Conservation (phyloP, 768 basidiomycete genomes). For the Naganishia kalamii region DNA sequence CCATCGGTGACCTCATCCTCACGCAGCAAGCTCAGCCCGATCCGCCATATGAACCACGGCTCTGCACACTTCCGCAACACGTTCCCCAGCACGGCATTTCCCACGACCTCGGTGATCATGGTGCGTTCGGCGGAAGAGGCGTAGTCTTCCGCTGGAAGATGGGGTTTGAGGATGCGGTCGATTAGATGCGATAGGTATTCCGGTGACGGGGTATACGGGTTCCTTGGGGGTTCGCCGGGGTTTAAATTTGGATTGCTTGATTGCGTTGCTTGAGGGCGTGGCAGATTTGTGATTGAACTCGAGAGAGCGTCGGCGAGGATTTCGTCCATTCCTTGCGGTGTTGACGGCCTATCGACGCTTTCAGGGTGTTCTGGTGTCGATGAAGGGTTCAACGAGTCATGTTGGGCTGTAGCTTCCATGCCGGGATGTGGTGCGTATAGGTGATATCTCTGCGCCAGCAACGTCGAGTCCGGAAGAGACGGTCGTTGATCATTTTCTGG, state of each 20-base stretch:
- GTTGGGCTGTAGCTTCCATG: neutral
- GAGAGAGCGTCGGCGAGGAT: slow-evolving; percentile 1
- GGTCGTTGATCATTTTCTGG: neutral
- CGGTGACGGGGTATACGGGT: slow-evolving; percentile 25
- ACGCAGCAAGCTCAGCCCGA: slow-evolving; percentile 62
- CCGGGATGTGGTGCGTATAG: slow-evolving; percentile 1
- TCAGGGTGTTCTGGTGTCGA: neutral
- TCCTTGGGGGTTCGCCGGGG: neutral
- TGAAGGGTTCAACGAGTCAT: neutral
- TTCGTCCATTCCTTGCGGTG: slow-evolving; percentile 12
- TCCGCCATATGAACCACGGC: slow-evolving; percentile 81
- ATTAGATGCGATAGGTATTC: slow-evolving; percentile 46
- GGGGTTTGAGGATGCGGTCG: slow-evolving; percentile 66
- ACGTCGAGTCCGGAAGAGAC: neutral
- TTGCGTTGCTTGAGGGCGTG: neutral
- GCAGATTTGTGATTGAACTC: neutral
- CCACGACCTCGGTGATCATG: slow-evolving; percentile 74
- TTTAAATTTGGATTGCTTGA: neutral
- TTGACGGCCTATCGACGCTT: neutral
- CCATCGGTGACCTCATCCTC: neutral
- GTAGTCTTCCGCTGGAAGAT: slow-evolving; percentile 73
- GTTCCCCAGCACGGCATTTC: slow-evolving; percentile 63
- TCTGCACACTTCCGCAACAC: slow-evolving; percentile 62
- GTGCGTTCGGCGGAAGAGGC: slow-evolving; percentile 69
- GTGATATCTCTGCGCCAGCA: neutral